Percentiles rank a stretch among this genome's conserved stretches.
phyloP scores from a whole-genome alignment of 2,329 filamentous ascomycete genomes.

The Calonectria naviculata region DNA sequence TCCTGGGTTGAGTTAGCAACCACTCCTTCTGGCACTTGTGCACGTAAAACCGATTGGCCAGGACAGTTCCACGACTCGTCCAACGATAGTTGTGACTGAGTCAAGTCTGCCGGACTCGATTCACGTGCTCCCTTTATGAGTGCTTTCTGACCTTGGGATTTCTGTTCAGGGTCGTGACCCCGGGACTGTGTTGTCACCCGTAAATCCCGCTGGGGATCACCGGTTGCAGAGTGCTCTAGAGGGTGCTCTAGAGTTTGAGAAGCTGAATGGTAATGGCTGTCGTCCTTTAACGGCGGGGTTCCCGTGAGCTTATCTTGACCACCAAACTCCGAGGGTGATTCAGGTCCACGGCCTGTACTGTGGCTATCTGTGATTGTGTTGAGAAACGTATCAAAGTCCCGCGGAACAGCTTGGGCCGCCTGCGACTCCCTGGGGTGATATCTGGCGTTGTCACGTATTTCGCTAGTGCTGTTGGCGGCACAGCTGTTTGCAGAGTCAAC shows the following conservation, averaged over 20 bases:
- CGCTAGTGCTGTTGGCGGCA: neutral
- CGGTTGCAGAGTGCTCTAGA: neutral
- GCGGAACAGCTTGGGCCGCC: slow-evolving; percentile 41
- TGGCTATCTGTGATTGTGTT: slow-evolving; percentile 28
- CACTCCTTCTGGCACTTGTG: neutral
- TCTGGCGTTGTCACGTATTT: neutral
- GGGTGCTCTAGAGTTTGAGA: neutral
- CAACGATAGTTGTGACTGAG: neutral
- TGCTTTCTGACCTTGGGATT: neutral
- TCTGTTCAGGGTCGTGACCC: neutral
- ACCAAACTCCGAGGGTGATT: neutral
- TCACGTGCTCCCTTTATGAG: neutral
- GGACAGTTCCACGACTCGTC: neutral
- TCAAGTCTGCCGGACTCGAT: neutral
- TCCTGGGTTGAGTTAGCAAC: neutral
- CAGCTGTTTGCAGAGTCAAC: neutral
- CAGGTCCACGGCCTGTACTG: slow-evolving; percentile 7
- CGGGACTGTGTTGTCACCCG: neutral
- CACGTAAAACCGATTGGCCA: neutral
- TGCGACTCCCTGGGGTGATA: slow-evolving; percentile 32
- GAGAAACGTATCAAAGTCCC: slow-evolving; percentile 24
- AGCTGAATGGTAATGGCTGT: neutral
- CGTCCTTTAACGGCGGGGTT: neutral
- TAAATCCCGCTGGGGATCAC: neutral
- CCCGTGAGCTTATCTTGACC: neutral